phyloP scores from a whole-genome alignment of 371 early-diverging fungal species.

The Saksenaea oblongispora region DNA sequence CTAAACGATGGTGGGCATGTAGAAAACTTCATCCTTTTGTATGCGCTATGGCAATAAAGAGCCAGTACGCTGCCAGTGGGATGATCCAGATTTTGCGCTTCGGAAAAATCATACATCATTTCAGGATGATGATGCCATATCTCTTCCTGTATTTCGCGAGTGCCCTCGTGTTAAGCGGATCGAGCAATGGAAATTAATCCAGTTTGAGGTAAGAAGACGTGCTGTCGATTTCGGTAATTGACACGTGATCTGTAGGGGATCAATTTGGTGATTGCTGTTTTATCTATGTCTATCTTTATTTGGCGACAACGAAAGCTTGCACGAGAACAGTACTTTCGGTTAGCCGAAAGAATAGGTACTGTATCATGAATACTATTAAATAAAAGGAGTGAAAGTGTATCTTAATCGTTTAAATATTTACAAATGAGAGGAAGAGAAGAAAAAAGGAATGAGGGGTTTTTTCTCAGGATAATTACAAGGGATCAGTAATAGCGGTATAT shows the following conservation, averaged over 20 bases:
- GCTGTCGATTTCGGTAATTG: no score
- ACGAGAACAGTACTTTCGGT: slow-evolving; percentile 39
- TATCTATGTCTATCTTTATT: slow-evolving; percentile 29
- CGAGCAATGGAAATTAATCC: slow-evolving; percentile 30
- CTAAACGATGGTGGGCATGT: not conserved
- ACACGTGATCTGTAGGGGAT: slow-evolving; percentile 16
- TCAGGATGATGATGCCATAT: slow-evolving; percentile 41
- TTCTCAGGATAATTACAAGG: not conserved
- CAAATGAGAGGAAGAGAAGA: not conserved
- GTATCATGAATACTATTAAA: not conserved
- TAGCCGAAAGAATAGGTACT: slow-evolving; percentile 47
- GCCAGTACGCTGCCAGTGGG: slow-evolving; percentile 46
- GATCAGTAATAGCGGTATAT: slow-evolving; percentile 13
- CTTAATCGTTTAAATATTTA: slow-evolving; percentile 27
- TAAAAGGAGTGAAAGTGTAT: not conserved
- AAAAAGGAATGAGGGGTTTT: not conserved
- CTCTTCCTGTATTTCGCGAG: slow-evolving; percentile 38
- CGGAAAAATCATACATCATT: slow-evolving; percentile 29
- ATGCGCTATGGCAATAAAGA: slow-evolving; percentile 47
- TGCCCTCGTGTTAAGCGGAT: slow-evolving; percentile 44
- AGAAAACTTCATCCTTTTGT: slow-evolving; percentile 52
- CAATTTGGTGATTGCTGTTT: slow-evolving; percentile 33
- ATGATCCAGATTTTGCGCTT: slow-evolving; percentile 36
- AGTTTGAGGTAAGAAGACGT: slow-evolving; percentile 36
- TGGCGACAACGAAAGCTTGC: slow-evolving; percentile 49